phyloP scores from a whole-genome alignment of 306 rosid genomes.

The Lotus japonicus region DNA sequence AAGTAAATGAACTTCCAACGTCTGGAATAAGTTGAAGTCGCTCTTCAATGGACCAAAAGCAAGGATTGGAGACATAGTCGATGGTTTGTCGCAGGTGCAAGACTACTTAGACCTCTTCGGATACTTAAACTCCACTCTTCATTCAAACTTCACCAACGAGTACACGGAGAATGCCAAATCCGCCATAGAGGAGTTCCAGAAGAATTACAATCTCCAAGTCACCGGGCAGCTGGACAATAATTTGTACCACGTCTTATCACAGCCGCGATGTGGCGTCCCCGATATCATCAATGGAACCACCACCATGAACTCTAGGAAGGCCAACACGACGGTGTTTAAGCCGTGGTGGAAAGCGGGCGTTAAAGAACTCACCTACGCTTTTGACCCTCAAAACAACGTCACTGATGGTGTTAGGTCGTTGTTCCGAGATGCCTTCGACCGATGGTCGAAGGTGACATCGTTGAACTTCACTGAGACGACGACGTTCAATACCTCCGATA shows the following conservation, averaged over 20 bases:
- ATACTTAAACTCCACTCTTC: neutral
- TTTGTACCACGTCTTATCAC: neutral
- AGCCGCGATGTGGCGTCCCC: slow-evolving; percentile 5
- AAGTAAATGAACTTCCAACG: neutral
- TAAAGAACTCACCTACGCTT: neutral
- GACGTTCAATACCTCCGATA: neutral
- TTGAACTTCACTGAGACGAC: neutral
- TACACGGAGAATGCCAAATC: neutral
- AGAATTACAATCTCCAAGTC: neutral
- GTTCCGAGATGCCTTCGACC: neutral
- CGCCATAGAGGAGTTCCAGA: neutral
- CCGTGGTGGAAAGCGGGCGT: neutral
- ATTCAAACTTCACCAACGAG: no score
- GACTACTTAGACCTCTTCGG: neutral
- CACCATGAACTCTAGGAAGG: neutral
- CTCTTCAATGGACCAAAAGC: neutral
- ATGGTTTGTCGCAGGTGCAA: neutral
- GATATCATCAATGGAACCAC: slow-evolving; percentile 10
- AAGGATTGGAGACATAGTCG: neutral
- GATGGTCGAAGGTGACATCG: neutral
- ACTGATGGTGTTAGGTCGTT: neutral
- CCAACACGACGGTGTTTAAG: neutral
- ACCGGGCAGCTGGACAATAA: neutral
- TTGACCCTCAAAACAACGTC: neutral
- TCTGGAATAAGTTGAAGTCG: neutral